These are phyloP conservation scores for Rhodomyrtus psidioides DNA, from an alignment of 441 rosid species.

Conservation along the genomic window DNA sequence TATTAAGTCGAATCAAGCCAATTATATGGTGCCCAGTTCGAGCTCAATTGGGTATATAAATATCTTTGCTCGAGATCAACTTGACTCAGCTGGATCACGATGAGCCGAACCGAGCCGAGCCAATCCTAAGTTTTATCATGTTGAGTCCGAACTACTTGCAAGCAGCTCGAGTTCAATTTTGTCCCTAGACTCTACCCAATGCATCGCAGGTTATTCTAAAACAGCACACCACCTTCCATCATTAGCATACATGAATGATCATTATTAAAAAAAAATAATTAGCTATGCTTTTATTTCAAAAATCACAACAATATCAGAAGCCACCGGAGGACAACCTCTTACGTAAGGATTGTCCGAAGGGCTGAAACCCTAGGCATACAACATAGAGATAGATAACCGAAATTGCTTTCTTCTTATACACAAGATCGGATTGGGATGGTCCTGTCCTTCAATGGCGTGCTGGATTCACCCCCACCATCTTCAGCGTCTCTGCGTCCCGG, in stretches of 20 bases:
- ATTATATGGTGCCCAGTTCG: background rate
- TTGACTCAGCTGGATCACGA: background rate
- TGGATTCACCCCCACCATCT: slow-evolving; percentile 29
- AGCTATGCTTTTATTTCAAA: background rate
- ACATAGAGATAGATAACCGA: background rate
- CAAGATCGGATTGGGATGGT: background rate
- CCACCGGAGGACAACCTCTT: background rate
- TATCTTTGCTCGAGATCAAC: background rate
- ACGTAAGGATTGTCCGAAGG: background rate
- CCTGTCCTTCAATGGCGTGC: slow-evolving; percentile 7
- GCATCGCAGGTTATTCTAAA: background rate
- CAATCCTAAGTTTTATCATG: background rate
- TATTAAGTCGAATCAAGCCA: background rate
- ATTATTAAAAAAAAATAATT: background rate
- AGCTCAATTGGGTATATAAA: background rate
- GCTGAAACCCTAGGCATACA: background rate
- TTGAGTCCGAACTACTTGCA: background rate
- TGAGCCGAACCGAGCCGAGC: background rate
- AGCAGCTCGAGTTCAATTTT: background rate
- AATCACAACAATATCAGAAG: background rate
- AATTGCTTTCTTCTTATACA: background rate
- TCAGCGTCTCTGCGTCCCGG: slow-evolving; percentile 30
- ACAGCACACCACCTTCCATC: background rate
- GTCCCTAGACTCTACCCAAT: background rate
- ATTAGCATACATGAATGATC: background rate